phyloP scores from a whole-genome alignment of 371 early-diverging fungal genomes.

The Dipsacomyces acuminosporus region DNA sequence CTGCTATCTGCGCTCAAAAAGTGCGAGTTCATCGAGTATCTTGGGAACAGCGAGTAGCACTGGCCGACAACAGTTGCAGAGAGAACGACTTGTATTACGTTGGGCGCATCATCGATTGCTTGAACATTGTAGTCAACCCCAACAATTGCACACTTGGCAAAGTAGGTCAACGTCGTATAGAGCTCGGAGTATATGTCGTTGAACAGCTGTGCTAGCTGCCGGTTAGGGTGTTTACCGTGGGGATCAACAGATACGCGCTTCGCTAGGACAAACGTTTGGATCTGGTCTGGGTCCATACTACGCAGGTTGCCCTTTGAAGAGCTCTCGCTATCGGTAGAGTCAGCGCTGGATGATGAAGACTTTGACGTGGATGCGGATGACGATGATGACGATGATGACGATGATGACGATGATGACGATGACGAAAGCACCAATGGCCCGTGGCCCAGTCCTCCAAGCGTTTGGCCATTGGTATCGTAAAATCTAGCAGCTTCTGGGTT shows the following conservation, averaged over 20 bases:
- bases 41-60: constrained; percentile 5
- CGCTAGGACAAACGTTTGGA: constrained; percentile 51
- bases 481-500: background rate
- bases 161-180: constrained; percentile 52
- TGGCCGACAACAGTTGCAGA: constrained; percentile 55
- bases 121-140: constrained; percentile 58
- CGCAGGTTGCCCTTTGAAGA: constrained; percentile 2
- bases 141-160: constrained; percentile 52
- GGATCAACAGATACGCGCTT: constrained; percentile 55
- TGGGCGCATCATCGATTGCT: constrained; percentile 49
- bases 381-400: constrained; percentile 1
- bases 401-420: constrained; percentile 8
- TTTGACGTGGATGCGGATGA: background rate
- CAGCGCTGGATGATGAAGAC: background rate
- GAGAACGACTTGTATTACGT: constrained; percentile 58
- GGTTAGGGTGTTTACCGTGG: constrained; percentile 60
- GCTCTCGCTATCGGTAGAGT: constrained; percentile 3
- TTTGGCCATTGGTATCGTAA: background rate
- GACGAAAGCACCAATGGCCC: constrained; percentile 3
- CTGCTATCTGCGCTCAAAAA: background rate
- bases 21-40: constrained; percentile 11
- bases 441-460: background rate
- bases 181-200: constrained; percentile 58
- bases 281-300: constrained; percentile 15
- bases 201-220: constrained; percentile 59